Evolutionary conservation across 345 rosid species (phyloP), one percentile per base, ranked within the genome.

Genomic region (Heritiera fomes): DNA sequence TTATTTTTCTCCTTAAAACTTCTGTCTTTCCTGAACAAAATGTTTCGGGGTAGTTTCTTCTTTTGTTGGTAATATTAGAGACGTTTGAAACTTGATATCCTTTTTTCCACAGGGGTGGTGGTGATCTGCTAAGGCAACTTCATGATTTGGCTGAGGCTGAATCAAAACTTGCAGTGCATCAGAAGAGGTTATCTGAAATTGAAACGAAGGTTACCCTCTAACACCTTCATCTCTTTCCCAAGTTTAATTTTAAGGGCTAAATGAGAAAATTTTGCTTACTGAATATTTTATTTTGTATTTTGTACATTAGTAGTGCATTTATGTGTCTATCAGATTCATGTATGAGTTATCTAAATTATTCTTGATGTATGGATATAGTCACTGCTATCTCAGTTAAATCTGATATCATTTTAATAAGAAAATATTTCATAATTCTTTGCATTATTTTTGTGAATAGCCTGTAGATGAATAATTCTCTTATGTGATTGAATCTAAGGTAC

Each of bases 121-220:
- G 97, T 82, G 91, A 90, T 81, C 80, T 93, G 66, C 87, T 93
- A 82, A 86, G 92, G 85, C 92, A 87, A 85, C 94, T 96, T 82
- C 98, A 94, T 86, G 86, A 87, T 65, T 85, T 94, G 85, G 91
- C 91, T 62, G 93, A 91, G 83, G 90, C 95, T 58, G 99, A 92
- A 86, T 84, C 87, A 83, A 82, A 89, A 74, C 92, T 96, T 77
- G 75, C 81, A 81, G 75, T 76, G 61, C 98, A 92, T 85, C 91
- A 92, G 70, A 90, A 86, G 82, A 86, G 77, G 78, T 86, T 94
- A 75, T 89, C 92, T 68, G 95, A 90, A 66, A 87, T 94, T 70
- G 98, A 94, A 76, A 85, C 91, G 18, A 90, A 91, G 99, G 98
- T 94, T 50, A 7, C 14, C n/a, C 67, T 41, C 20, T 58, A 40